Evolutionary conservation across 116 monocot species (phyloP).

Genomic region (Cymodocea nodosa): DNA sequence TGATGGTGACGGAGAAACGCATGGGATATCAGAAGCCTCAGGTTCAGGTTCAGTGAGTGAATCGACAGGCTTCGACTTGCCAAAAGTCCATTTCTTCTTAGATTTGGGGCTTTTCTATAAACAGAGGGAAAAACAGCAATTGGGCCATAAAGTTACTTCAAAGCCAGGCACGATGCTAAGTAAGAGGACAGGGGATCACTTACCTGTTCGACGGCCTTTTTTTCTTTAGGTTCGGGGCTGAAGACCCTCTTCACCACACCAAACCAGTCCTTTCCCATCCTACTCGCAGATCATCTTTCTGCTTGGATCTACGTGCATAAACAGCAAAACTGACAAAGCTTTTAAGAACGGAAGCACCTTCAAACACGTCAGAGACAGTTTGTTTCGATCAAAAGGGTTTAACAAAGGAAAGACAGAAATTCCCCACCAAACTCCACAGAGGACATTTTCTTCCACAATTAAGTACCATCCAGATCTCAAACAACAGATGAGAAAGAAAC

Average conservation of each 20-base stretch:
- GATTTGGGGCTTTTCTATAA: slow-evolving; percentile 7
- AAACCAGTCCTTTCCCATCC: slow-evolving; percentile 24
- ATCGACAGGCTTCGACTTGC: slow-evolving; percentile 6
- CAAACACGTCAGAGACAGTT: not conserved
- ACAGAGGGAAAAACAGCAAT: not conserved
- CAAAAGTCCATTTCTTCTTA: slow-evolving; percentile 23
- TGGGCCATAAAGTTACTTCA: not conserved
- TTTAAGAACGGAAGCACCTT: not conserved
- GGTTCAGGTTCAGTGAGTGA: not conserved
- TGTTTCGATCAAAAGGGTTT: no score
- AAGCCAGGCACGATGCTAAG: not conserved
- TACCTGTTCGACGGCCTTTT: slow-evolving; percentile 10
- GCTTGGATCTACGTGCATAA: not conserved
- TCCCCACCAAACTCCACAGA: not conserved
- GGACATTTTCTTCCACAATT: not conserved
- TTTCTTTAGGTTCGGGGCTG: slow-evolving; percentile 13
- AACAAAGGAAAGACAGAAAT: no score
- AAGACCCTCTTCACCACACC: slow-evolving; percentile 19
- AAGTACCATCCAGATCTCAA: not conserved
- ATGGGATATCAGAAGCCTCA: not conserved
- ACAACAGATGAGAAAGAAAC: not conserved
- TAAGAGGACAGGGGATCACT: not conserved
- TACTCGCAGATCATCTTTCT: not conserved
- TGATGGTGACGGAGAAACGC: not conserved
- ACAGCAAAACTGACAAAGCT: not conserved